Conservation (phyloP, 345 rosid genomes). For the Syzygium grande region DNA sequence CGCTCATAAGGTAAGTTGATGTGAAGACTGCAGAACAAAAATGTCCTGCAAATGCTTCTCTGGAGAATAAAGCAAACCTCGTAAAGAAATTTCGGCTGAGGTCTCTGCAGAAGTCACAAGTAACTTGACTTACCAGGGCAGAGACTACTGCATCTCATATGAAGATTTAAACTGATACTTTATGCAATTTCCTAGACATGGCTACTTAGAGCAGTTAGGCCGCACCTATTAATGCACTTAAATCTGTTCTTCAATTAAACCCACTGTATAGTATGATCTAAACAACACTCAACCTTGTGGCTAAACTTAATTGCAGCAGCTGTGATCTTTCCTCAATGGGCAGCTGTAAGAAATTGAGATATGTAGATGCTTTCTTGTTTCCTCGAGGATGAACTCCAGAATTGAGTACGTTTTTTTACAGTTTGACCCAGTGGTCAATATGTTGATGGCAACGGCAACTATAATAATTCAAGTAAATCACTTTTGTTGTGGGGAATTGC, state of each 20-base stretch:
- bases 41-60: neutral
- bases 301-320: neutral
- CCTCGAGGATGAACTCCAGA: neutral
- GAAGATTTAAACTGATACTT: neutral
- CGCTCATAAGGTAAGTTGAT: neutral
- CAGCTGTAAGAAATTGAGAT: neutral
- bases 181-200: neutral
- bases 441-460: neutral
- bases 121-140: neutral
- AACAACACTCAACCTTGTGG: neutral
- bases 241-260: neutral
- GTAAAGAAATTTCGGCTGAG: neutral
- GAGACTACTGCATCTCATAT: neutral
- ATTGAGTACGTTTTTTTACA: neutral
- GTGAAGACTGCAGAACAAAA: neutral
- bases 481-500: neutral
- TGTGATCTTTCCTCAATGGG: neutral
- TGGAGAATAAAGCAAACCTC: neutral
- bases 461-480: neutral
- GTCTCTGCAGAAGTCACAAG: neutral
- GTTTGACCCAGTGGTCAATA: neutral
- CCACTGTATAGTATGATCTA: neutral
- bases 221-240: neutral
- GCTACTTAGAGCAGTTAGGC: neutral
- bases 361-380: neutral